Conservation (phyloP, 106 monocot species). For the Alisma plantagoaquatica region DNA sequence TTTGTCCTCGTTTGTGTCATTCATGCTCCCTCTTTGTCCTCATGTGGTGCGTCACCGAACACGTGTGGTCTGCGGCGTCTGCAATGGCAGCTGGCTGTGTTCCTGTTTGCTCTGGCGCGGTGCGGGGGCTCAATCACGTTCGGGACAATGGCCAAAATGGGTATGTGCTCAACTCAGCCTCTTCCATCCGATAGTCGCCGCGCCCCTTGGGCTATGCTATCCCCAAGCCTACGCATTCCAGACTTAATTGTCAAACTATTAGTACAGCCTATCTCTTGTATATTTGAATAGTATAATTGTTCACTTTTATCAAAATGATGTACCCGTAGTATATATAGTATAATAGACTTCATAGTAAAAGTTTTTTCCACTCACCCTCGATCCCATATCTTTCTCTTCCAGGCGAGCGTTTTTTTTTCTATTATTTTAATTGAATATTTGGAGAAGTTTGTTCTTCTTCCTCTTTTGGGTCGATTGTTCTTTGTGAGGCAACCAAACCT, state of each 20-base stretch:
- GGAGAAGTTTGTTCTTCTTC: no score
- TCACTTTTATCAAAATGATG: not conserved
- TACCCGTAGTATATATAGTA: no score
- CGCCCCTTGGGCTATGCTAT: not conserved
- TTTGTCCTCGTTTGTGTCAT: not conserved
- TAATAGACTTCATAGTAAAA: no score
- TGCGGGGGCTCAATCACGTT: slow-evolving; percentile 70
- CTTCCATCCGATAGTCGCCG: not conserved
- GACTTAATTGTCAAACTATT: not conserved
- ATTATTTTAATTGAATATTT: no score
- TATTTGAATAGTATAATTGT: not conserved
- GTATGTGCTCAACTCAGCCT: slow-evolving; percentile 20
- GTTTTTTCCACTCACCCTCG: no score
- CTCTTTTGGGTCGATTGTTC: no score
- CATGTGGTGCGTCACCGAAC: not conserved
- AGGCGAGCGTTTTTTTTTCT: no score
- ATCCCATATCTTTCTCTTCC: no score
- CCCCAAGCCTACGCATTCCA: not conserved
- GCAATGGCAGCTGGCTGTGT: slow-evolving; percentile 50
- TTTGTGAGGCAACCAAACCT: no score
- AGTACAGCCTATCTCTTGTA: not conserved
- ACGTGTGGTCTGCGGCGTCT: not conserved
- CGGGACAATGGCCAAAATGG: slow-evolving; percentile 64
- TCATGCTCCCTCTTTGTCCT: not conserved
- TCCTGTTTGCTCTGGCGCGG: slow-evolving; percentile 76